These are phyloP conservation scores for Postia placenta DNA, from an alignment of 768 basidiomycete species.

Conservation along the genomic window DNA sequence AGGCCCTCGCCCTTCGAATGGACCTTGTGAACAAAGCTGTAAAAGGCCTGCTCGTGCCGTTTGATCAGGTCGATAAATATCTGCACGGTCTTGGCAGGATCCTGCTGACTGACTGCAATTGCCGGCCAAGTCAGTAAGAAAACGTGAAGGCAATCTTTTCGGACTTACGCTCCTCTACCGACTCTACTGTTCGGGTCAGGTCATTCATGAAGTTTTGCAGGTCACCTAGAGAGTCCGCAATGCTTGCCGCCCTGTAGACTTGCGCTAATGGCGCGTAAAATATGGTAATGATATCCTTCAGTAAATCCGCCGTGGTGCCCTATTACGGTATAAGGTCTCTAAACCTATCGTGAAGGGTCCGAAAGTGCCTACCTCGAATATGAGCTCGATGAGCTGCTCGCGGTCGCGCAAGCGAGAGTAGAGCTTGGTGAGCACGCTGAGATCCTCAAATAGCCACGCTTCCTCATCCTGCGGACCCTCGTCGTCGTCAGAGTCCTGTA, in stretches of 20 bases:
- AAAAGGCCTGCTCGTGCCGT: conserved; percentile 94
- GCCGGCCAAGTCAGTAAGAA: background rate
- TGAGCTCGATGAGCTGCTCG: conserved; percentile 85
- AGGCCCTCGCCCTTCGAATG: conserved; percentile 94
- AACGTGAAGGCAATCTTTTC: too few species aligned
- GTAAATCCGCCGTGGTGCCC: conserved; percentile 90
- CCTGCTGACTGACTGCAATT: conserved; percentile 68
- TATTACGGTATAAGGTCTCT: conserved; percentile 24
- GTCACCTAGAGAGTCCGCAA: conserved; percentile 88
- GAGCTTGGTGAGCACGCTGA: conserved; percentile 72
- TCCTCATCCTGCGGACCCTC: conserved; percentile 92
- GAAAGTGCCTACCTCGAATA: conserved; percentile 95
- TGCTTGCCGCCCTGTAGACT: conserved; percentile 95
- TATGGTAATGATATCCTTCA: conserved; percentile 98
- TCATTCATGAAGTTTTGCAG: conserved; percentile 93
- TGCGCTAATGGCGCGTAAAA: conserved; percentile 96
- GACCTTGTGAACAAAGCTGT: conserved; percentile 96
- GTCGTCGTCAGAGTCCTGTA: conserved; percentile 86
- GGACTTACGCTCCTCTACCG: conserved; percentile 78
- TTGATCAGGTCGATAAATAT: conserved; percentile 90
- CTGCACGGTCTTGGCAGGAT: conserved; percentile 83
- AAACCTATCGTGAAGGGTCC: background rate
- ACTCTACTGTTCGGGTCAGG: conserved; percentile 90
- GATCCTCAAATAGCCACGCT: conserved; percentile 94
- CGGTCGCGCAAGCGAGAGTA: conserved; percentile 80